Conservation (phyloP, 352 stramenopile genomes). For the Peronosclerospora sorghi region DNA sequence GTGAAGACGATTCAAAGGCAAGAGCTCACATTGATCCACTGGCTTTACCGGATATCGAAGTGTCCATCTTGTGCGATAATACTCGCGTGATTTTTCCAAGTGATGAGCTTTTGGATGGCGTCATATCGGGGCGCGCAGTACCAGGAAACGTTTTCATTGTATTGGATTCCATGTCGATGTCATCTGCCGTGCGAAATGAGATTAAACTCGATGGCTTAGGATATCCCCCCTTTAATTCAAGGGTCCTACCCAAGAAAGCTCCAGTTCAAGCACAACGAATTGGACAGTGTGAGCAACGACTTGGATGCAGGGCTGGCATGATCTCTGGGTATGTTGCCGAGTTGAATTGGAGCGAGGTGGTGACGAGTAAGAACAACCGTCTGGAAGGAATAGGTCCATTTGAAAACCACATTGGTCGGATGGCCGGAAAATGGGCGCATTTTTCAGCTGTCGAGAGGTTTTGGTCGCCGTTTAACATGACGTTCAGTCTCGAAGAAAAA, state of each 20-base stretch:
- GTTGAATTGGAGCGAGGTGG: conserved; percentile 8
- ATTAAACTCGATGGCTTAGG: conserved; percentile 59
- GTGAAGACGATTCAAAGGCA: background rate
- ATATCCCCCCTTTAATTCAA: conserved; percentile 71
- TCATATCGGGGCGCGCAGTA: conserved; percentile 6
- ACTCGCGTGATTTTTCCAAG: conserved; percentile 42
- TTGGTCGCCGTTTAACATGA: conserved; percentile 39
- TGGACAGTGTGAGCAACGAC: conserved; percentile 26
- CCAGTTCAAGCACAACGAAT: conserved; percentile 35
- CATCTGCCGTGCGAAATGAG: conserved; percentile 32
- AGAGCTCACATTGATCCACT: background rate
- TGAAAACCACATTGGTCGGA: conserved; percentile 19
- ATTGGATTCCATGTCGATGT: conserved; percentile 34
- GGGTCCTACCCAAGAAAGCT: conserved; percentile 39
- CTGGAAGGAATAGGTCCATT: conserved; percentile 15
- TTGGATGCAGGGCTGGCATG: conserved; percentile 38
- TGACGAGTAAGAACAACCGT: background rate
- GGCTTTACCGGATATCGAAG: conserved; percentile 19
- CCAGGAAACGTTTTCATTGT: conserved; percentile 28
- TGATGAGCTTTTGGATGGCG: conserved; percentile 22
- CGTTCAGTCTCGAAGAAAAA: conserved; percentile 29
- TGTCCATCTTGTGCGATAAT: conserved; percentile 38
- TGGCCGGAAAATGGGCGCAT: conserved; percentile 3
- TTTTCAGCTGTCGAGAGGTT: conserved; percentile 24
- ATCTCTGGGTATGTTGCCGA: conserved; percentile 30